Conservation (phyloP, 371 early-diverging fungal genomes). For the Mycotypha africana region DNA sequence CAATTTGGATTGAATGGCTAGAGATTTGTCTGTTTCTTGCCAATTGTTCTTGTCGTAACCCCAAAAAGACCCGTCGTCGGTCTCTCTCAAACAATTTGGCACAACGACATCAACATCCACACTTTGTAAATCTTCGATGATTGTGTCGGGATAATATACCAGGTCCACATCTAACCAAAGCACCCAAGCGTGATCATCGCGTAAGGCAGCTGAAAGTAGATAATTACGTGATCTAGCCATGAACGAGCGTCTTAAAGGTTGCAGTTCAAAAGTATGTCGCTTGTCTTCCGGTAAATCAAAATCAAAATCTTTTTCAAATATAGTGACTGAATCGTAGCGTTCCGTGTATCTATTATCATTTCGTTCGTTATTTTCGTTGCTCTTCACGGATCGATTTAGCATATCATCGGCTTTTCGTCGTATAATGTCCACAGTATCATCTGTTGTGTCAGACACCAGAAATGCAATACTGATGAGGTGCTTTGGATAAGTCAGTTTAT, state of each 20-base stretch:
- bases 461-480: slow-evolving; percentile 48
- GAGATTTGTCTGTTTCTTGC: slow-evolving; percentile 56
- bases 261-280: slow-evolving; percentile 44
- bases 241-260: slow-evolving; percentile 42
- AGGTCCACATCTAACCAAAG: slow-evolving; percentile 57
- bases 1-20: slow-evolving; percentile 45
- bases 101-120: slow-evolving; percentile 54
- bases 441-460: slow-evolving; percentile 52
- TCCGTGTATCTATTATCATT: too few relatives aligned
- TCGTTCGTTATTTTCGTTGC: too few relatives aligned
- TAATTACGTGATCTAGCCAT: slow-evolving; percentile 56
- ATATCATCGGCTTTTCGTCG: slow-evolving; percentile 30
- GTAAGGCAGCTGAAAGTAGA: slow-evolving; percentile 44
- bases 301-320: slow-evolving; percentile 51
- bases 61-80: slow-evolving; percentile 37
- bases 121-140: slow-evolving; percentile 46
- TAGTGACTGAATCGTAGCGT: slow-evolving; percentile 32
- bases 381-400: too few relatives aligned
- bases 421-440: slow-evolving; percentile 40
- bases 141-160: slow-evolving; percentile 42
- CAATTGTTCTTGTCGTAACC: slow-evolving; percentile 66
- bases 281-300: slow-evolving; percentile 43
- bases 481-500: slow-evolving; percentile 43
- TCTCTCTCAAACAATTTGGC: slow-evolving; percentile 49
- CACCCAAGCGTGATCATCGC: slow-evolving; percentile 50